Percentiles rank a stretch among this genome's conserved stretches.
phyloP scores from a whole-genome alignment of 768 basidiomycete species.

The Chalciporus piperatus region DNA sequence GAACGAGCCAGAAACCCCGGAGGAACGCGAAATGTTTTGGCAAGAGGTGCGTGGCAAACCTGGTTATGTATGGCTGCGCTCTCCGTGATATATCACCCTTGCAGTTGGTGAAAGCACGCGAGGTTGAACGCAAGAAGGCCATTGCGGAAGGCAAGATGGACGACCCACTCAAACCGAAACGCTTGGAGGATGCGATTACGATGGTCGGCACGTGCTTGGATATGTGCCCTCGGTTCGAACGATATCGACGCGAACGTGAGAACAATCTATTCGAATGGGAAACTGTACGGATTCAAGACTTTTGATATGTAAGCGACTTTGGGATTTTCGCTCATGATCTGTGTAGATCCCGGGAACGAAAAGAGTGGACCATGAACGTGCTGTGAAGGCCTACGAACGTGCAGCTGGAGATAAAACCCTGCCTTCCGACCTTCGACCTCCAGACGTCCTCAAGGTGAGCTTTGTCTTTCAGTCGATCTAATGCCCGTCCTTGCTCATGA shows the following conservation, averaged over 20 bases:
- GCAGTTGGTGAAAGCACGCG: slow-evolving; percentile 72
- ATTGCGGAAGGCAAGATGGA: slow-evolving; percentile 87
- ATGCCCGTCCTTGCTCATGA: background rate
- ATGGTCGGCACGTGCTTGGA: slow-evolving; percentile 89
- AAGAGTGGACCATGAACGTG: slow-evolving; percentile 78
- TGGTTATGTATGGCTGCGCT: slow-evolving; percentile 8
- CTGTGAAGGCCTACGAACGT: slow-evolving; percentile 94
- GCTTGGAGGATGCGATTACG: slow-evolving; percentile 87
- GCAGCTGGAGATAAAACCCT: slow-evolving; percentile 90
- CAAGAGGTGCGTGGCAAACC: slow-evolving; percentile 55
- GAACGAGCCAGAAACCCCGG: slow-evolving; percentile 52
- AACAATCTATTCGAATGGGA: slow-evolving; percentile 87
- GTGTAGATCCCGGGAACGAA: slow-evolving; percentile 76
- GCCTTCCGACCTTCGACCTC: slow-evolving; percentile 90
- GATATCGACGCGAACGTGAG: slow-evolving; percentile 86
- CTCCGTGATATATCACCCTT: slow-evolving; percentile 17
- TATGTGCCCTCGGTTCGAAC: slow-evolving; percentile 95
- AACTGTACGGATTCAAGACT: slow-evolving; percentile 49
- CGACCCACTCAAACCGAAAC: slow-evolving; percentile 74
- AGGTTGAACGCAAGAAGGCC: slow-evolving; percentile 65
- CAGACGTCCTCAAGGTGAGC: slow-evolving; percentile 70
- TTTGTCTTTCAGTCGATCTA: slow-evolving; percentile 2
- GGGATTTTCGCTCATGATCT: slow-evolving; percentile 33
- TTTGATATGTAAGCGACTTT: slow-evolving; percentile 1
- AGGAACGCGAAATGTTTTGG: slow-evolving; percentile 68